These are phyloP conservation scores for Chaetomium fimeti DNA, from an alignment of 495 filamentous ascomycete genomes.

Conservation along the genomic window DNA sequence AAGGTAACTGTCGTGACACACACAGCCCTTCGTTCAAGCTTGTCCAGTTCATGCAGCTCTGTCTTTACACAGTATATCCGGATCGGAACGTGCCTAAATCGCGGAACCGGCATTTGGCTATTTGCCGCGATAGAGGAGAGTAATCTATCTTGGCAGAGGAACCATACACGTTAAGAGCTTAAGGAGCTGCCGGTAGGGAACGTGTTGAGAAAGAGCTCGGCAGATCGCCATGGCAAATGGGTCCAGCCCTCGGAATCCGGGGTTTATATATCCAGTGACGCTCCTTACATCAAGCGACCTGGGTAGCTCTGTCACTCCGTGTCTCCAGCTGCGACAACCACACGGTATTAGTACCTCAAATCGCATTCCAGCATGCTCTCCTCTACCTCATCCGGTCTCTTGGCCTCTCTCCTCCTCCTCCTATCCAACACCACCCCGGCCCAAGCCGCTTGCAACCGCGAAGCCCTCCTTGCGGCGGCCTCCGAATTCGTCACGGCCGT, in stretches of 20 bases:
- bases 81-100: slow-evolving; percentile 1
- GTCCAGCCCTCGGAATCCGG: neutral
- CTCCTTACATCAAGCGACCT: neutral
- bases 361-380: neutral
- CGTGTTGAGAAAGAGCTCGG: neutral
- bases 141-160: neutral
- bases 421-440: neutral
- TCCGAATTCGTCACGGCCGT: slow-evolving; percentile 40
- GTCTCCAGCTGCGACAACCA: neutral
- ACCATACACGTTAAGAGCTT: neutral
- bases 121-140: neutral
- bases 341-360: neutral
- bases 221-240: slow-evolving; percentile 1
- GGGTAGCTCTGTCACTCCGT: too few relatives aligned
- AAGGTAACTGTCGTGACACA: too few relatives aligned
- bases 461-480: slow-evolving; percentile 40
- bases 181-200: neutral
- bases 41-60: too few relatives aligned
- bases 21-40: too few relatives aligned
- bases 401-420: neutral
- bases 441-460: slow-evolving; percentile 37
- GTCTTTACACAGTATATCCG: slow-evolving; percentile 11
- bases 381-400: neutral
- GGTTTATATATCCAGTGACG: neutral
- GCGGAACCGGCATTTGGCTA: neutral